Evolutionary conservation across 495 filamentous ascomycete genomes (phyloP), one percentile per base, ranked within the genome.

Genomic region (Amniculicola lignicola): DNA sequence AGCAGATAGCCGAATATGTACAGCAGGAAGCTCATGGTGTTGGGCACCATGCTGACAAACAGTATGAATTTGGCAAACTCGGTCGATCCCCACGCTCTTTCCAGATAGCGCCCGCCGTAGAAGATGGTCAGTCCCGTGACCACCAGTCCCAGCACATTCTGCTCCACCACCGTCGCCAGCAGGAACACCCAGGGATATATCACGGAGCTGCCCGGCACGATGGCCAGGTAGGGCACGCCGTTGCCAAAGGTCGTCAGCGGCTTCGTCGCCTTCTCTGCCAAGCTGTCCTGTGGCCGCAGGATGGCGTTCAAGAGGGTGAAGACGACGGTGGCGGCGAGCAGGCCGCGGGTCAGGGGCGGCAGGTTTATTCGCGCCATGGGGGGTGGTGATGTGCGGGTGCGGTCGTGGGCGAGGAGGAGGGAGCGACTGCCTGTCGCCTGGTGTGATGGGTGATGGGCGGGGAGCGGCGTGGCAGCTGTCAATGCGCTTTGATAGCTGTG

Each of bases 161-260:
- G 88, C 71, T 98, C 93, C 41, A 95, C 89, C 38, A 96, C 80
- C 0, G 91, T 88, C 9, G 93, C 87, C 0, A 87, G 87, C 27
- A 91, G 61, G 60, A 95, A 89, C 3, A 88, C 90, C 93, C 93
- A 98, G 1, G 94, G 93, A 67, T 94, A 96, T 65, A 86, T 81
- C 21, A 92, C 73, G 44, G 89, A 89, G 35, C 81, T 76, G 47
- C 87, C 86, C 2, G 93, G 93, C 29, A 97, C 81, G 42, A 97
- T 77, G 27, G 85, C 86, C 41, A 98, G 80, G 74, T 90, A 96
- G 54, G 89, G 88, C 45, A 91, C 82, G 54, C 88, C 80, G 45
- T 76, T 60, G 78, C 70, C 42, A 70, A 71, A 59, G 64, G 61
- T 48, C 59, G 59, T 48, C 23, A 71, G 62, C 28, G 69, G 54